Percentiles rank a stretch among this genome's conserved stretches.
These are phyloP conservation scores for Didymella pomorum DNA, from an alignment of 2,329 filamentous ascomycete species.

Conservation along the genomic window DNA sequence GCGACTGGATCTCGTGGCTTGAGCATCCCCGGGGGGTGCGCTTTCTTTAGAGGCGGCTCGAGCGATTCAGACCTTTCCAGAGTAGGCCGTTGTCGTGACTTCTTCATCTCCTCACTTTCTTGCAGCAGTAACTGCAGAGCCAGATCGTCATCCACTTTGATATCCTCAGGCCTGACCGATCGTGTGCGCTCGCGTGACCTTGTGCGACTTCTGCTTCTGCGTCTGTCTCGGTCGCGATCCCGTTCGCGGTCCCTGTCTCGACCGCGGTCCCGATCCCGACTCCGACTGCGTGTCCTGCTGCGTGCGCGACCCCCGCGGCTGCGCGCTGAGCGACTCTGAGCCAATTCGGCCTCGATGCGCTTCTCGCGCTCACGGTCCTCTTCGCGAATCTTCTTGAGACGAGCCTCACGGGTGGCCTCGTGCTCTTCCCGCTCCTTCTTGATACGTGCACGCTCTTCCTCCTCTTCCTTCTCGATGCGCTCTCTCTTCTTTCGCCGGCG, in stretches of 20 bases:
- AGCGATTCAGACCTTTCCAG: conserved; percentile 51
- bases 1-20: conserved; percentile 46
- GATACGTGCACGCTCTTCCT: conserved; percentile 59
- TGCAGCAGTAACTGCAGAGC: conserved; percentile 47
- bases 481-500: conserved; percentile 43
- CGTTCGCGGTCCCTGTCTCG: conserved; percentile 40
- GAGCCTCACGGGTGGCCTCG: conserved; percentile 56
- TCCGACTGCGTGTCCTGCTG: conserved; percentile 38
- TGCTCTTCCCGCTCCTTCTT: conserved; percentile 53
- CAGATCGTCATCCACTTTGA: conserved; percentile 51
- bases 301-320: conserved; percentile 40
- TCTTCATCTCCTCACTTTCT: conserved; percentile 51
- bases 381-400: conserved; percentile 51
- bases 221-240: conserved; percentile 35
- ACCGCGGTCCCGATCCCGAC: conserved; percentile 32
- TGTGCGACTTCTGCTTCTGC: conserved; percentile 31
- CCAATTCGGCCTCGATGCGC: conserved; percentile 59
- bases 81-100: conserved; percentile 46
- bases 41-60: conserved; percentile 50
- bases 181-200: conserved; percentile 36
- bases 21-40: conserved; percentile 47
- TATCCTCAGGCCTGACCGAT: conserved; percentile 42
- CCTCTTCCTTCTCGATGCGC: conserved; percentile 53
- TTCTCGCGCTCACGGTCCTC: conserved; percentile 47
- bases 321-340: conserved; percentile 57